Percentiles rank a stretch among this genome's conserved stretches.
Evolutionary conservation across 129 eudicot genomes (phyloP).

Genomic region (sunflower (Helianthus annuus)): HanXRQr2.0-SUNRISE NC_035433.2:22401581-22402080

Average conservation of each 20-base stretch:
- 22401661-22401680: constrained; percentile 63
- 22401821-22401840: neutral
- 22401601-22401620: neutral
- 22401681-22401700: constrained; percentile 65
- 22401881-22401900: neutral
- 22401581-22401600: neutral
- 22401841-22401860: neutral
- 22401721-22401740: constrained; percentile 67
- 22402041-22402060: constrained; percentile 79
- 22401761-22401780: constrained; percentile 52
- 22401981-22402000: constrained; percentile 85
- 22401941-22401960: constrained; percentile 67
- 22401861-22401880: neutral
- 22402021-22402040: constrained; percentile 79
- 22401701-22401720: constrained; percentile 65
- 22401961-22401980: constrained; percentile 70
- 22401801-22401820: constrained; percentile 43
- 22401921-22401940: constrained; percentile 74
- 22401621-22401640: neutral
- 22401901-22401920: constrained; percentile 75
- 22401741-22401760: constrained; percentile 60
- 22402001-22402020: constrained; percentile 71
- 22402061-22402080: constrained; percentile 79
- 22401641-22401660: neutral
- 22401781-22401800: constrained; percentile 61